A percentile compares a stretch with the other conserved stretches of the same genome.
phyloP scores from a whole-genome alignment of 495 filamentous ascomycete species.

The Hypoxylon fragiforme region DNA sequence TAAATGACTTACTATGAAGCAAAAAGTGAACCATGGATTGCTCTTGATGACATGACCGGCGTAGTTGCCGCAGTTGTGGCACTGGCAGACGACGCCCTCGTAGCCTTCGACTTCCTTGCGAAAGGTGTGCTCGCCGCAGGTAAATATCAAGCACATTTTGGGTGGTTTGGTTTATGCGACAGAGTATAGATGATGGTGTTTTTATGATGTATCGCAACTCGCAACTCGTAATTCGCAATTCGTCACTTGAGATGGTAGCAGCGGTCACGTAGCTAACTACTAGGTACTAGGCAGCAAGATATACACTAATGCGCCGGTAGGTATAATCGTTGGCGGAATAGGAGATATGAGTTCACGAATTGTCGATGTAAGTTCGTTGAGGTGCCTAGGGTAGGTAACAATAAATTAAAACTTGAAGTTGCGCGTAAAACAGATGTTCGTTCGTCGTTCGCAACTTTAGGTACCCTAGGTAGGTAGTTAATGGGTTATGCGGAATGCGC shows the following conservation, averaged over 20 bases:
- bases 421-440: neutral
- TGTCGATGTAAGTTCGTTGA: too few species aligned
- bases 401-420: too few species aligned
- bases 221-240: neutral
- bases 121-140: conserved; percentile 61
- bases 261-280: neutral
- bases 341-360: too few species aligned
- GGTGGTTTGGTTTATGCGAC: conserved; percentile 3
- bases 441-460: neutral
- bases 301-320: too few species aligned
- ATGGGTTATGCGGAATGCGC: conserved; percentile 13
- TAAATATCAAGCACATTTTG: conserved; percentile 60
- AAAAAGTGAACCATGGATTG: conserved; percentile 62
- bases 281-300: neutral
- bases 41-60: conserved; percentile 54
- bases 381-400: too few species aligned
- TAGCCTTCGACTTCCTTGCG: conserved; percentile 58
- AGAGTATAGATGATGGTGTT: neutral
- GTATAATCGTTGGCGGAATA: too few species aligned
- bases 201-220: conserved; percentile 1
- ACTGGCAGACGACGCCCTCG: conserved; percentile 57
- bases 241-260: neutral
- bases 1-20: conserved; percentile 53
- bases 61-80: conserved; percentile 61
- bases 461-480: neutral